These are phyloP conservation scores for Gracilariopsis chorda DNA, from an alignment of 23 red algal species.

Conservation along the genomic window DNA sequence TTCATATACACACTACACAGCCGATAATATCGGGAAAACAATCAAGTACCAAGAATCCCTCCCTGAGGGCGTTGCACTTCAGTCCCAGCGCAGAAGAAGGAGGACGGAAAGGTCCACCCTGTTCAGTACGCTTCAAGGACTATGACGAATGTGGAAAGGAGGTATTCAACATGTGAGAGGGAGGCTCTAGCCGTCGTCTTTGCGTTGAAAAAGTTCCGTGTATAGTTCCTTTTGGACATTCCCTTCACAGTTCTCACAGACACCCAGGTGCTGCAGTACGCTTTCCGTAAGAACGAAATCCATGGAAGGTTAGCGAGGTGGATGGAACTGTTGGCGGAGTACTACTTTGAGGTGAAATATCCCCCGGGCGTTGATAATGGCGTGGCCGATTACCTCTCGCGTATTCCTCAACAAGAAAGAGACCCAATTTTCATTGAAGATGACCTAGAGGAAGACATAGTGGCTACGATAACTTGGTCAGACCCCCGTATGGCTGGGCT, in stretches of 20 bases:
- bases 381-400: neutral
- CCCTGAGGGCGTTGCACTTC: no score
- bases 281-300: neutral
- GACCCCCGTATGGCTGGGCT: neutral
- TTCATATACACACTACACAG: no score
- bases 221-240: neutral
- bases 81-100: neutral
- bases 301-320: neutral
- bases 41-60: no score
- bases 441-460: neutral
- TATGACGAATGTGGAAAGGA: neutral
- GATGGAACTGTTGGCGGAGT: neutral
- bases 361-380: neutral
- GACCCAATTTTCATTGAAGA: no score
- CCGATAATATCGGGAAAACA: no score
- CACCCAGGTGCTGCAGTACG: neutral
- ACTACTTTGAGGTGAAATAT: neutral
- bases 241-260: neutral
- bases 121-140: neutral
- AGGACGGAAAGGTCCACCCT: neutral
- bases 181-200: no score
- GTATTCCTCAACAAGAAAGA: neutral
- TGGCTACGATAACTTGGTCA: neutral
- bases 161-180: neutral
- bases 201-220: neutral